Evolutionary conservation across 139 green algal genomes (phyloP), one percentile per base, ranked within the genome.

Genomic region (Pseudopediastrum boryanum): DNA sequence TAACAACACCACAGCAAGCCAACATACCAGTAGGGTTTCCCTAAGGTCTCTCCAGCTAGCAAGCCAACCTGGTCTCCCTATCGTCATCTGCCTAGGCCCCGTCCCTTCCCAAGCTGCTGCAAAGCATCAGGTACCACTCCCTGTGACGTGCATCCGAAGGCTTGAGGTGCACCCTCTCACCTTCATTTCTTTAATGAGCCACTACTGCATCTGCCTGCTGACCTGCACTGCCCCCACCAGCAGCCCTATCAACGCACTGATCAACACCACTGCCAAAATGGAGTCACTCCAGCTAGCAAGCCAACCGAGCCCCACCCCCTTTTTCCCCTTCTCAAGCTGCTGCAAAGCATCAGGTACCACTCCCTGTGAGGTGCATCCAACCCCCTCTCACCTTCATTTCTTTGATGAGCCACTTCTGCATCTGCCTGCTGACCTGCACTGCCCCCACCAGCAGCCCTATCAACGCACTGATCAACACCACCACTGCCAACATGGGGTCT

Each of bases 381-480:
- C 5, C 16, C 21, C 27, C 43, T 25, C 71, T 38, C 52, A 68
- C 71, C 71, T 41, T 44, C 36, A 56, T 68, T 43, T 78, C 54
- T 29, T 50, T 66, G 13, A 78, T 56, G 41, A 79, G 41, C 72
- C 72, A 79, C 3, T 6, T 44, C 72, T 61, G 72, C 56, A 70
- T 41, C 41, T 21, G 27, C 3, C 12, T 36, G 72, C 58, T 82
- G 58, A 85, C 48, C 29, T 82, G 50, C 12, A 85, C 41, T 31
- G 74, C 74, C 23, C 43, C 31, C 36, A 85, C 44, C 58, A 85
- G 56, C 39, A 43, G 58, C 8, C 44, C 33, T 19, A 82, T 75
- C 44, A 82, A 27, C 2, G 42, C 36, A 38, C 65, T 64, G 10
- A 79, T 68, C 21, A 85, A 31, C 58, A 85, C 74, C 43, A 82